A percentile compares a stretch with the other conserved stretches of the same genome.
Conservation (phyloP, 164 flowering plant genomes). For the Cinnamomum chago region DNA sequence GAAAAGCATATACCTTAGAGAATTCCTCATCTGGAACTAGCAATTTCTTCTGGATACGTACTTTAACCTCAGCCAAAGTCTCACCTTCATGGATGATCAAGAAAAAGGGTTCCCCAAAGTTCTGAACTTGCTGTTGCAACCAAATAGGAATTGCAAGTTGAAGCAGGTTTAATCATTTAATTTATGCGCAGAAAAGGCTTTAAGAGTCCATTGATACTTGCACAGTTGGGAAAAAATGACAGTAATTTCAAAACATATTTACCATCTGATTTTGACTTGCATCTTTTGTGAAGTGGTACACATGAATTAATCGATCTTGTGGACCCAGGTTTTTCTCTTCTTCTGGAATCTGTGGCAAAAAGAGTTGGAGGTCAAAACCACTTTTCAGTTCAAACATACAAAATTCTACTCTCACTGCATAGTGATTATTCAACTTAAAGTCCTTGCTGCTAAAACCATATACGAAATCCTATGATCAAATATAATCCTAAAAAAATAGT, state of each 20-base stretch:
- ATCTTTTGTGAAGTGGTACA: slow-evolving; percentile 90
- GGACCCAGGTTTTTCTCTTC: slow-evolving; percentile 95
- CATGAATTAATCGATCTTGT: slow-evolving; percentile 89
- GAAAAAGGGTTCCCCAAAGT: slow-evolving; percentile 98
- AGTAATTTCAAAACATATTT: slow-evolving; percentile 5
- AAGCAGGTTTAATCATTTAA: not conserved
- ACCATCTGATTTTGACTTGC: slow-evolving; percentile 82
- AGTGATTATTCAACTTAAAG: not conserved
- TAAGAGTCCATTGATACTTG: not conserved
- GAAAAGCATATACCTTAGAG: slow-evolving; percentile 45
- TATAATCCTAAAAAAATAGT: not conserved
- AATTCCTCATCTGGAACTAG: slow-evolving; percentile 94
- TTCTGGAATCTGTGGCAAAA: slow-evolving; percentile 73
- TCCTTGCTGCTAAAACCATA: not conserved
- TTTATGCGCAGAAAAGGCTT: not conserved
- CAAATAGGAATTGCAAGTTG: slow-evolving; percentile 2
- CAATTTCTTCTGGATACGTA: slow-evolving; percentile 82
- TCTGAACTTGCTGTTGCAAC: slow-evolving; percentile 75
- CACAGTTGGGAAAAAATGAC: slow-evolving; percentile 1
- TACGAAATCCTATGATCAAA: not conserved
- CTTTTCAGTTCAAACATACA: not conserved
- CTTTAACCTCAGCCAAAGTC: slow-evolving; percentile 81
- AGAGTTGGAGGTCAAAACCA: not conserved
- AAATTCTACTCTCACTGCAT: not conserved
- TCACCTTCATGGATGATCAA: slow-evolving; percentile 90